Evolutionary conservation across 768 basidiomycete species (phyloP).

Genomic region (Coprinopsis strossmayeri): DNA sequence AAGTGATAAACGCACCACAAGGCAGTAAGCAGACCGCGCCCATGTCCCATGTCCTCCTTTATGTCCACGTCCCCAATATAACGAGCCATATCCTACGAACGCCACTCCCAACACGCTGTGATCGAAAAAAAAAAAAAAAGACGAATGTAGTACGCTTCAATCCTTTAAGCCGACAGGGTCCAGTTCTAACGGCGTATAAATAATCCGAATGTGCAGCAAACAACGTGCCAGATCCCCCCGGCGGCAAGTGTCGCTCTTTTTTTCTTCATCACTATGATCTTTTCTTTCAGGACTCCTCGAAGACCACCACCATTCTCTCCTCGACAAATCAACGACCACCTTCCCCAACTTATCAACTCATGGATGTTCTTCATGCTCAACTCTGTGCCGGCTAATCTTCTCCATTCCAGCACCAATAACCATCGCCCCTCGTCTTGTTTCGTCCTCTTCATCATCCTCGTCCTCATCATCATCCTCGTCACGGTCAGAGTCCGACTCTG

Average conservation of each 20-base stretch:
- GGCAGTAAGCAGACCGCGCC: too few relatives aligned
- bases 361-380: background rate
- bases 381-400: constrained; percentile 39
- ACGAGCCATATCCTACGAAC: too few relatives aligned
- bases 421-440: constrained; percentile 24
- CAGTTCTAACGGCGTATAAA: background rate
- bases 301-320: background rate
- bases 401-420: constrained; percentile 42
- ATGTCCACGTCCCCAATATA: too few relatives aligned
- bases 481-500: constrained; percentile 17
- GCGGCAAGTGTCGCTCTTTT: too few relatives aligned
- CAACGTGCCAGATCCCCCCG: background rate
- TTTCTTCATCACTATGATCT: too few relatives aligned
- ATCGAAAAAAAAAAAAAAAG: background rate
- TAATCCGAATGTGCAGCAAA: background rate
- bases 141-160: background rate
- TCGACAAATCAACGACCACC: background rate
- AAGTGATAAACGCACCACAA: too few relatives aligned
- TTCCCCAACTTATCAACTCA: background rate
- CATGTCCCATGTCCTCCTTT: too few relatives aligned
- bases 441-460: constrained; percentile 22
- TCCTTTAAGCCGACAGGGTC: background rate
- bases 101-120: background rate
- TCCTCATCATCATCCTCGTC: constrained; percentile 20
- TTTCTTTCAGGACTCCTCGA: background rate